These are phyloP conservation scores for Rugonectria rugulosa DNA, from an alignment of 2,329 filamentous ascomycete species.

Conservation along the genomic window DNA sequence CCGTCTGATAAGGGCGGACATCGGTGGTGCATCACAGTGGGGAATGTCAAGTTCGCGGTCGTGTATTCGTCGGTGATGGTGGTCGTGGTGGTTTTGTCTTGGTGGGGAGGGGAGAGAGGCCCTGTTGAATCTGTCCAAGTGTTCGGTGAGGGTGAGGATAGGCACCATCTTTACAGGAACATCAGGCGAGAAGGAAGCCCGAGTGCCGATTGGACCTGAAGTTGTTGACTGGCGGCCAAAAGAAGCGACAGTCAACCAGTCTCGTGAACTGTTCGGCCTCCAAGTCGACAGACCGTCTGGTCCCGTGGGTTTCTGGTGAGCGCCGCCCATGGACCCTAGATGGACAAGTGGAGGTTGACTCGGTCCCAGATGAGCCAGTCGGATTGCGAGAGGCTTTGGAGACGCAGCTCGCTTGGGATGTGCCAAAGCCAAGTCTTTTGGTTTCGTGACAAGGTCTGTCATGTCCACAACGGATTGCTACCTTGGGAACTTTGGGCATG, in stretches of 20 bases:
- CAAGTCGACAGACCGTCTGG: conserved; percentile 11
- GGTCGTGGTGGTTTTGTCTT: background rate
- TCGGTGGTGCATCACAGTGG: conserved; percentile 1
- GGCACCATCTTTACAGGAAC: conserved; percentile 11
- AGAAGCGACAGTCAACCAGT: too few species aligned
- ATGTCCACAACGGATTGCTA: conserved; percentile 14
- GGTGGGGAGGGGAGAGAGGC: conserved; percentile 7
- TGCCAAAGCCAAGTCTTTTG: conserved; percentile 21
- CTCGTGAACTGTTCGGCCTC: conserved; percentile 1
- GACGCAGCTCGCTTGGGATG: conserved; percentile 18
- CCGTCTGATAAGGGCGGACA: conserved; percentile 17
- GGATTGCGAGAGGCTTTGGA: conserved; percentile 28
- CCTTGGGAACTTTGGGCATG: background rate
- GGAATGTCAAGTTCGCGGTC: background rate
- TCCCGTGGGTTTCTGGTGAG: conserved; percentile 12
- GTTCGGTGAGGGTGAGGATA: background rate
- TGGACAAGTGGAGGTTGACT: conserved; percentile 17
- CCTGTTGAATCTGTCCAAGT: background rate
- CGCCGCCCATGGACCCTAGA: conserved; percentile 8
- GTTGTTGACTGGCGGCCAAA: background rate
- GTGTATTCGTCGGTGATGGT: background rate
- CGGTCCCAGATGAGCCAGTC: conserved; percentile 29
- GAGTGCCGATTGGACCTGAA: background rate
- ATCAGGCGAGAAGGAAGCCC: conserved; percentile 5
- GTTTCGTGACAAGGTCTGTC: conserved; percentile 27